phyloP scores from a whole-genome alignment of 1,139 yeast genomes.

The Geotrichum siamense region DNA sequence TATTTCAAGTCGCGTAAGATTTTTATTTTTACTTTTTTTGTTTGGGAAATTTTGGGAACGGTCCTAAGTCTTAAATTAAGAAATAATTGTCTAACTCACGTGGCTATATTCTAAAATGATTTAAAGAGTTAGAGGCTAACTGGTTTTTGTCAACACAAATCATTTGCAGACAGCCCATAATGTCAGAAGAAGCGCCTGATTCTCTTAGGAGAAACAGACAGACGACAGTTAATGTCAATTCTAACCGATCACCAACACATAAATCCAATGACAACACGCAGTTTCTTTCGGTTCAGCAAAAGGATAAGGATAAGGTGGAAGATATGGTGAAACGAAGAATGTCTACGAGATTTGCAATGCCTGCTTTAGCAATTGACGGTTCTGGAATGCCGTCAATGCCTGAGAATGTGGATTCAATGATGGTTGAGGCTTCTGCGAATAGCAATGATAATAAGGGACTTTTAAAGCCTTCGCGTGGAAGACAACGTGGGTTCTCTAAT shows the following conservation, averaged over 20 bases:
- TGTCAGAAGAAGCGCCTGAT: slow-evolving; percentile 20
- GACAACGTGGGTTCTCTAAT: slow-evolving; percentile 2
- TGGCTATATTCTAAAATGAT: too few relatives aligned
- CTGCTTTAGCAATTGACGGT: too few relatives aligned
- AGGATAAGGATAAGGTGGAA: slow-evolving; percentile 20
- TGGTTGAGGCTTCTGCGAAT: slow-evolving; percentile 21
- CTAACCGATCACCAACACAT: slow-evolving; percentile 4
- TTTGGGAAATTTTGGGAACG: too few relatives aligned
- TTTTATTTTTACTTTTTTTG: too few relatives aligned
- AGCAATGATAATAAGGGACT: slow-evolving; percentile 6
- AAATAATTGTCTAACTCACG: too few relatives aligned
- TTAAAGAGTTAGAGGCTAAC: too few relatives aligned
- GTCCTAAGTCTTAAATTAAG: too few relatives aligned
- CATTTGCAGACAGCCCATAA: too few relatives aligned
- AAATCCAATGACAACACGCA: slow-evolving; percentile 21
- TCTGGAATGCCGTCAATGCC: slow-evolving; percentile 26
- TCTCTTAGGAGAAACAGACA: slow-evolving; percentile 32
- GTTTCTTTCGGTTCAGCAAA: slow-evolving; percentile 18
- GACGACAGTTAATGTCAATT: slow-evolving; percentile 22
- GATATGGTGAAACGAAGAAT: slow-evolving; percentile 18
- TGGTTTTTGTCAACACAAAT: too few relatives aligned
- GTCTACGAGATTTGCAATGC: slow-evolving; percentile 18
- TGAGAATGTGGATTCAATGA: slow-evolving; percentile 25
- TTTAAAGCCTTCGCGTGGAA: slow-evolving; percentile 1
- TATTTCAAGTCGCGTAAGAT: too few relatives aligned